Conservation (phyloP, 768 basidiomycete species). For the Termitomyces bulborhizus region DNA sequence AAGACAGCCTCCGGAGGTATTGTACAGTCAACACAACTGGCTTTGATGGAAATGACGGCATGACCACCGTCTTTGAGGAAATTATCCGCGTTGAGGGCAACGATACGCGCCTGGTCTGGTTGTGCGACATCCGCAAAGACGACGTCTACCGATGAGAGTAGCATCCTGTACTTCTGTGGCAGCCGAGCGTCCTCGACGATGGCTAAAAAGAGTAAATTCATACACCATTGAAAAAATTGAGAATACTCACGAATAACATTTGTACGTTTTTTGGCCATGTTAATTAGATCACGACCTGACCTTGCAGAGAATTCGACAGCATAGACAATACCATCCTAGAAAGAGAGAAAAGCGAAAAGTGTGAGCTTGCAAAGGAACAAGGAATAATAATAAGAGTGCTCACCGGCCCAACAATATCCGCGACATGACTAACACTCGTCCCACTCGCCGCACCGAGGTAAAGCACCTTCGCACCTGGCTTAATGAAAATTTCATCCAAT, state of each 20-base stretch:
- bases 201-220: constrained; percentile 35
- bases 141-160: constrained; percentile 91
- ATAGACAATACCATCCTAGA: constrained; percentile 90
- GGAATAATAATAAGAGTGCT: constrained; percentile 19
- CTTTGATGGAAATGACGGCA: constrained; percentile 96
- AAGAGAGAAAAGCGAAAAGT: constrained; percentile 10
- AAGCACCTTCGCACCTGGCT: constrained; percentile 91
- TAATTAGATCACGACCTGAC: constrained; percentile 95
- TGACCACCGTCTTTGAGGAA: constrained; percentile 96
- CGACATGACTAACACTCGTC: constrained; percentile 97
- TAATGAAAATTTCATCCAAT: constrained; percentile 88
- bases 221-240: background rate
- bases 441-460: constrained; percentile 98
- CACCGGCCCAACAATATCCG: constrained; percentile 96
- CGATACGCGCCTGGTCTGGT: constrained; percentile 98
- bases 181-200: constrained; percentile 97
- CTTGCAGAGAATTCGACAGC: constrained; percentile 97
- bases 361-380: background rate
- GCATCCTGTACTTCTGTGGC: constrained; percentile 97
- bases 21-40: constrained; percentile 98
- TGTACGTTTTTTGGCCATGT: constrained; percentile 99
- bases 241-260: constrained; percentile 87
- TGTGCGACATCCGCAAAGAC: constrained; percentile 99
- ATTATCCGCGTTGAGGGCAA: constrained; percentile 85
- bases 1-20: constrained; percentile 86